phyloP scores from a whole-genome alignment of 164 flowering plant species.

The Aristolochia fimbriata region DNA sequence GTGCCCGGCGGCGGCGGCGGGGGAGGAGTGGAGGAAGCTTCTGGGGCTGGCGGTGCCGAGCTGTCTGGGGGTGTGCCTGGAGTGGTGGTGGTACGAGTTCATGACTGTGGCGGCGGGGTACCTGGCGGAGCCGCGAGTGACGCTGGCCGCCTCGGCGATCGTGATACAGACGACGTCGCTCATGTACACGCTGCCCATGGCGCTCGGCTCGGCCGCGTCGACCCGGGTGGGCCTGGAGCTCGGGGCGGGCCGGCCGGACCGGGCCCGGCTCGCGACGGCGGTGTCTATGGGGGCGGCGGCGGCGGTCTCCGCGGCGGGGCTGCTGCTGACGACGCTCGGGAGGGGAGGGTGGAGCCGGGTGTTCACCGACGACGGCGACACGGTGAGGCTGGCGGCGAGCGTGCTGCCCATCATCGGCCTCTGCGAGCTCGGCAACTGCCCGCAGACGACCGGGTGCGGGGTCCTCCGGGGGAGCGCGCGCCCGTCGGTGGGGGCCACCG shows the following conservation, averaged over 20 bases:
- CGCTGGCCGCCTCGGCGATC: slow-evolving; percentile 69
- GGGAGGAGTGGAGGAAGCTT: slow-evolving; percentile 52
- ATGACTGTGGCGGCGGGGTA: slow-evolving; percentile 84
- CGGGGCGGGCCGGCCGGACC: slow-evolving; percentile 57
- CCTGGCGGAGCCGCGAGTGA: slow-evolving; percentile 40
- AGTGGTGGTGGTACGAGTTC: slow-evolving; percentile 99
- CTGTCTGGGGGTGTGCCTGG: slow-evolving; percentile 75
- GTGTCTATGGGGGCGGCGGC: slow-evolving; percentile 40
- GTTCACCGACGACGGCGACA: slow-evolving; percentile 59
- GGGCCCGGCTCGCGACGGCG: slow-evolving; percentile 47
- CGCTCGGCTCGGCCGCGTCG: slow-evolving; percentile 62
- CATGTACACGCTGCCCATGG: slow-evolving; percentile 70
- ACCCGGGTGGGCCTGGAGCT: slow-evolving; percentile 82
- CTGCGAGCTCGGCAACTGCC: slow-evolving; percentile 89
- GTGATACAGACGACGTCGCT: slow-evolving; percentile 93
- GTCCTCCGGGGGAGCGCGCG: slow-evolving; percentile 79
- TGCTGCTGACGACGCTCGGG: slow-evolving; percentile 50
- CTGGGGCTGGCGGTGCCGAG: slow-evolving; percentile 54
- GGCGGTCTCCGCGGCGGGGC: slow-evolving; percentile 34
- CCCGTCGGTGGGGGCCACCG: slow-evolving; percentile 54
- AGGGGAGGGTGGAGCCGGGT: slow-evolving; percentile 55
- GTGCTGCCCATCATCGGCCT: slow-evolving; percentile 75
- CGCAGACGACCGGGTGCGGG: slow-evolving; percentile 91
- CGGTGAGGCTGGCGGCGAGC: slow-evolving; percentile 40
- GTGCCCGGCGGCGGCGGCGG: slow-evolving; percentile 4